A percentile compares a stretch with the other conserved stretches of the same genome.
Evolutionary conservation across 352 stramenopile genomes (phyloP).

Genomic region (Phytopythium montanum): DNA sequence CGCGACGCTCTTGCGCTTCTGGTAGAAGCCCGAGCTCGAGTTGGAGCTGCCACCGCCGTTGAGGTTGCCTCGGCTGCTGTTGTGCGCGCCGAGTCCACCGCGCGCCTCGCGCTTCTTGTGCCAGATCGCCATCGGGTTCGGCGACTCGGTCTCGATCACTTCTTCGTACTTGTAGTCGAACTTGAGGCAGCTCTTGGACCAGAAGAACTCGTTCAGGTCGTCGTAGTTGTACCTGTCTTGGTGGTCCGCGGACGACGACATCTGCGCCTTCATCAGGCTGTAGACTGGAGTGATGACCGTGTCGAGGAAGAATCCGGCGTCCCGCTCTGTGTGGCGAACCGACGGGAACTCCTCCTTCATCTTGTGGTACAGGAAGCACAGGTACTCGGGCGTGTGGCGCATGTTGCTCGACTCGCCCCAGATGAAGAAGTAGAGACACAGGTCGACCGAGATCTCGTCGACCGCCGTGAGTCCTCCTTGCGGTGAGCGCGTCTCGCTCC

Average conservation of each 20-base stretch:
- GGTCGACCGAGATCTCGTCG: conserved; percentile 84
- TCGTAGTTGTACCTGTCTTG: conserved; percentile 97
- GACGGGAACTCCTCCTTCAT: conserved; percentile 85
- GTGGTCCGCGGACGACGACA: conserved; percentile 92
- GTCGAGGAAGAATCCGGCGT: conserved; percentile 97
- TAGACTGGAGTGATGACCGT: conserved; percentile 97
- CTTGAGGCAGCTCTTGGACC: conserved; percentile 93
- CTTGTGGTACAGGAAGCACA: conserved; percentile 99
- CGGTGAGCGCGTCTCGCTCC: conserved; percentile 55
- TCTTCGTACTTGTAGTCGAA: conserved; percentile 93
- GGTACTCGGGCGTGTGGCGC: conserved; percentile 96
- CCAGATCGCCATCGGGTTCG: conserved; percentile 56
- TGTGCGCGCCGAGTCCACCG: conserved; percentile 12
- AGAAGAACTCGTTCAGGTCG: conserved; percentile 99
- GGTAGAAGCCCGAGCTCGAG: conserved; percentile 19
- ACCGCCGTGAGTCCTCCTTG: conserved; percentile 84
- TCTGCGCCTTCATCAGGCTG: conserved; percentile 72
- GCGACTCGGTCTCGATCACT: conserved; percentile 66
- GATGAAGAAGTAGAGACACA: conserved; percentile 97
- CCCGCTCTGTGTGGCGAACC: conserved; percentile 60
- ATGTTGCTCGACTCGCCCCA: conserved; percentile 98
- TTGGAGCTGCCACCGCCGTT: conserved; percentile 21
- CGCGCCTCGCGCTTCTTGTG: conserved; percentile 45
- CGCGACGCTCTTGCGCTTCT: conserved; percentile 81
- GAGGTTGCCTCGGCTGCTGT: conserved; percentile 13